A percentile compares a stretch with the other conserved stretches of the same genome.
Conservation (phyloP, 306 rosid species). For the Fragaria ananassa region DNA sequence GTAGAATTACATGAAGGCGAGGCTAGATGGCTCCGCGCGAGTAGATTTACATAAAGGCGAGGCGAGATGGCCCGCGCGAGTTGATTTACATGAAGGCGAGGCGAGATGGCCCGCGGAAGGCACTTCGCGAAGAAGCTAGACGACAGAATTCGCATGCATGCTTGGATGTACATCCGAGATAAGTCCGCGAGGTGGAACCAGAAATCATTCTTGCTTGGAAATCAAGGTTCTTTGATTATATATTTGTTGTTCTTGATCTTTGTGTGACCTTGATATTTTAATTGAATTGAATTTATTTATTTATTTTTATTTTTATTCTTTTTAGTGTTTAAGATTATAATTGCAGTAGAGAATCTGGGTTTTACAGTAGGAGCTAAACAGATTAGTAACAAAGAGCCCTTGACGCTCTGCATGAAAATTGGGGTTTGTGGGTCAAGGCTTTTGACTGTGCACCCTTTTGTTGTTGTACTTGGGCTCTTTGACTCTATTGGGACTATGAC, state of each 20-base stretch:
- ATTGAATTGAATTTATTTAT: not conserved
- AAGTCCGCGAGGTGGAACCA: no score
- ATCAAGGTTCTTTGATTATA: constrained; percentile 8
- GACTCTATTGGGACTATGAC: not conserved
- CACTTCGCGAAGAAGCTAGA: no score
- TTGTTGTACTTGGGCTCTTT: not conserved
- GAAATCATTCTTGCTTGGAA: no score
- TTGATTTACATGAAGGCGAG: no score
- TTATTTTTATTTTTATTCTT: not conserved
- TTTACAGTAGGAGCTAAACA: not conserved
- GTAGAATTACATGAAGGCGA: no score
- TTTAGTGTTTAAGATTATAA: not conserved
- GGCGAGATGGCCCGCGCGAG: no score
- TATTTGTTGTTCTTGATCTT: not conserved
- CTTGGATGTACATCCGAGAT: no score
- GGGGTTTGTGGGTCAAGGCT: not conserved
- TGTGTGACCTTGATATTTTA: not conserved
- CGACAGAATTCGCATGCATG: no score
- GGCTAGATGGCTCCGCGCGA: no score
- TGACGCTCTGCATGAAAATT: not conserved
- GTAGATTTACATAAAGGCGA: no score
- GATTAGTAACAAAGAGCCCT: not conserved
- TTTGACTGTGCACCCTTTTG: not conserved
- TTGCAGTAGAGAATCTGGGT: not conserved
- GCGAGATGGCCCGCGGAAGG: no score